These are phyloP conservation scores for Lactifluus subvellereus DNA, from an alignment of 768 basidiomycete genomes.

Conservation along the genomic window DNA sequence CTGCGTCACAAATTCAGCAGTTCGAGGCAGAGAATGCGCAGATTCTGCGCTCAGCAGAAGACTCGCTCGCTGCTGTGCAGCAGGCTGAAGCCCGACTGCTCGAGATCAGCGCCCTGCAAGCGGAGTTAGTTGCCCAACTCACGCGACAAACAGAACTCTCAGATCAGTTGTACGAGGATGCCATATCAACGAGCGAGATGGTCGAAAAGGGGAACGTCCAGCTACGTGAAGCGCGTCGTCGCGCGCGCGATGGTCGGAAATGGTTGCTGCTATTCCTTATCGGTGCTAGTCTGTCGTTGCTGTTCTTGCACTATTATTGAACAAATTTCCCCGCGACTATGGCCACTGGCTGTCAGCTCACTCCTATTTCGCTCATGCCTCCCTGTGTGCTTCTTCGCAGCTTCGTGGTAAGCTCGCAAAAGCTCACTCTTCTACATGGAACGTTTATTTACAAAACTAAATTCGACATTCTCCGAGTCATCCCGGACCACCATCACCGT, in stretches of 20 bases:
- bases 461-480: neutral
- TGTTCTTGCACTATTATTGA: constrained; percentile 92
- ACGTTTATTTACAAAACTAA: neutral
- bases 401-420: neutral
- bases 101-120: constrained; percentile 91
- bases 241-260: constrained; percentile 80
- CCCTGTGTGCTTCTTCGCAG: neutral
- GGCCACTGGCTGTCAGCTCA: neutral
- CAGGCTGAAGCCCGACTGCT: constrained; percentile 86
- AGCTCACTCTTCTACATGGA: neutral
- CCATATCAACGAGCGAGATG: constrained; percentile 76
- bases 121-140: constrained; percentile 84
- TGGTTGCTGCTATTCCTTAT: constrained; percentile 90
- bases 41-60: constrained; percentile 77
- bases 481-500: neutral
- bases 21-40: constrained; percentile 90
- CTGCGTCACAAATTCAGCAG: constrained; percentile 81
- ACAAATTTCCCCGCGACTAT: neutral
- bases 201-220: constrained; percentile 89
- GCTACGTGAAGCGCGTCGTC: constrained; percentile 80
- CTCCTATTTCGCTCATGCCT: neutral
- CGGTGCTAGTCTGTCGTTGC: constrained; percentile 82
- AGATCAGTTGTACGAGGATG: constrained; percentile 92
- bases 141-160: constrained; percentile 87
- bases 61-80: constrained; percentile 83